Base-by-base conservation (phyloP, 192 early-diverging fungal species). In the Geranomyces michiganensis region DNA sequence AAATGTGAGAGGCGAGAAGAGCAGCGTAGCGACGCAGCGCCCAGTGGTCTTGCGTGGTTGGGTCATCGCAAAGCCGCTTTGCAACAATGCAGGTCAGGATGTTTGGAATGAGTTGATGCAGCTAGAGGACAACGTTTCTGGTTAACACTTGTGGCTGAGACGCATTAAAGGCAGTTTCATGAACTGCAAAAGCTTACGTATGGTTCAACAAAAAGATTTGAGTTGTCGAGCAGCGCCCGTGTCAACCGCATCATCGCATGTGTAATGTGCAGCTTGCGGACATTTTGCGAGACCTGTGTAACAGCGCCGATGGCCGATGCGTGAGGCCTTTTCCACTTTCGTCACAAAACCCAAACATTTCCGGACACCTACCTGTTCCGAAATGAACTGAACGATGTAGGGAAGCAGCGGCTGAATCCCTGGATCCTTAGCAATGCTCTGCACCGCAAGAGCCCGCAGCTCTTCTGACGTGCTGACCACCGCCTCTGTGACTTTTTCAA, bases 41-140 rank as follows among this genome's bases (percentile, higher is more conserved):
- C 91, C 92, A 96, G 76, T 98, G 96, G 62, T 93, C 83, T 24
- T 94, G 90, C 27, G 84, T 77, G 0, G 82, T 72, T 32, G 87
- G 84, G 53, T 72, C 74, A 53, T 89, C 86, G 31, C 91, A 90
- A 27, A 99, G 78, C 31, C 87, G 77, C 67, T 93, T 93, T 67
- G 90, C 90, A 9, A 99, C 93, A 29, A 97, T 79, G 69, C 95
- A 98, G 15, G 98, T 94, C 49, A 99, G 78, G 36, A 99, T 88
- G 5, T 90, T 86, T 14, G 96, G 96, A 48, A 99, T 91, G 10
- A 99, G 81, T 86, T 97, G 94, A 77, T 99, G 96, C 44, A 99
- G 79, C 93, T 94, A 60, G 7, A 48, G 24, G 15, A 74, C 26
- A 64, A 5, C 29, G 27, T 45, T 24, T 62, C 72, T 27, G 5